Evolutionary conservation across 805 yeast genomes (phyloP).

Genomic region (Ogataea glucozyma): DNA sequence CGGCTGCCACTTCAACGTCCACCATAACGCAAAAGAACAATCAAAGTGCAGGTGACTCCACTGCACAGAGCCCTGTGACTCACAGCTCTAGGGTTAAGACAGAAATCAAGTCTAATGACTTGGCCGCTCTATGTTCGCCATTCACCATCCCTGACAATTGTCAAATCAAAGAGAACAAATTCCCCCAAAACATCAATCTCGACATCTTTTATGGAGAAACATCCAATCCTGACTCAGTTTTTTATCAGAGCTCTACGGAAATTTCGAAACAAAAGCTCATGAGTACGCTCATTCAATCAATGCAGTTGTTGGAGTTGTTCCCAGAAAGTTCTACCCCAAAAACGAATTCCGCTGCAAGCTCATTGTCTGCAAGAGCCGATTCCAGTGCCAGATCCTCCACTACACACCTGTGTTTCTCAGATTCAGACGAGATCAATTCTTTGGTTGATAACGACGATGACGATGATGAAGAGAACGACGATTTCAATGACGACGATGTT

Average conservation of each 20-base stretch:
- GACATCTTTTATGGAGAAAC: slow-evolving; percentile 17
- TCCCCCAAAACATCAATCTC: slow-evolving; percentile 9
- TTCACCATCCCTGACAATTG: slow-evolving; percentile 22
- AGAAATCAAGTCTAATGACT: slow-evolving; percentile 15
- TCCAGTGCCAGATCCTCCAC: slow-evolving; percentile 8
- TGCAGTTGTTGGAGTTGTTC: slow-evolving; percentile 15
- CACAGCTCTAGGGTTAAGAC: neutral
- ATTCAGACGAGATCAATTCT: slow-evolving; percentile 11
- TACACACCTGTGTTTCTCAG: slow-evolving; percentile 13
- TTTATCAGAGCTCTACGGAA: slow-evolving; percentile 10
- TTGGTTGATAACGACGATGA: slow-evolving; percentile 8
- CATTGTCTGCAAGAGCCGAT: neutral
- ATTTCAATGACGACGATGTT: slow-evolving; percentile 10
- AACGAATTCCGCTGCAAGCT: neutral
- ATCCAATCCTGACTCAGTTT: neutral
- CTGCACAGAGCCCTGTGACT: neutral
- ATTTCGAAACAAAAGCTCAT: slow-evolving; percentile 14
- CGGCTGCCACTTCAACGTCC: neutral
- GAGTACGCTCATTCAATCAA: slow-evolving; percentile 11
- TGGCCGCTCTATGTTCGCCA: slow-evolving; percentile 28
- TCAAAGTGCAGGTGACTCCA: neutral
- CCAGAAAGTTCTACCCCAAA: slow-evolving; percentile 7
- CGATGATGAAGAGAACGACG: slow-evolving; percentile 16
- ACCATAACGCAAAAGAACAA: neutral
- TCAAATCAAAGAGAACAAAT: slow-evolving; percentile 14